These are phyloP conservation scores for Xanthoparmelia taractica DNA, from an alignment of 495 filamentous ascomycete genomes.

Conservation along the genomic window DNA sequence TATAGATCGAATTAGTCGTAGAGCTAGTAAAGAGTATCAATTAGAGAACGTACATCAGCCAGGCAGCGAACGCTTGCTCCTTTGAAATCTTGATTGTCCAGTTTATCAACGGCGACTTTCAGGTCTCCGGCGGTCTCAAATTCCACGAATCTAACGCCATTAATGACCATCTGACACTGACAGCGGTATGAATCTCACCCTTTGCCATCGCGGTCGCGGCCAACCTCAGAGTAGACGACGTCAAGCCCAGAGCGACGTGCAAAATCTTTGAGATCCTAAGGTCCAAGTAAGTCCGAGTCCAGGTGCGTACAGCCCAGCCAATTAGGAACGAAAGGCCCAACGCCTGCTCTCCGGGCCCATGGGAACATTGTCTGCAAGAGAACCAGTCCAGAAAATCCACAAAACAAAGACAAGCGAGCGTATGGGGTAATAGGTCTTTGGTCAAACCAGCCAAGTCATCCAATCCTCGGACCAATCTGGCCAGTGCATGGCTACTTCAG, in stretches of 20 bases:
- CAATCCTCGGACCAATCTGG: conserved; percentile 7
- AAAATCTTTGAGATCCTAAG: conserved; percentile 99
- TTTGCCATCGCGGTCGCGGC: conserved; percentile 84
- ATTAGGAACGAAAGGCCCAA: conserved; percentile 31
- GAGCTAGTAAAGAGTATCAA: conserved; percentile 20
- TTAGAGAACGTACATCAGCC: conserved; percentile 62
- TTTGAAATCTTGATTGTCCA: conserved; percentile 89
- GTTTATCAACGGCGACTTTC: conserved; percentile 82
- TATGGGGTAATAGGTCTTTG: not conserved
- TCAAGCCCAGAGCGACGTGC: conserved; percentile 93
- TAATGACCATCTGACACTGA: conserved; percentile 20
- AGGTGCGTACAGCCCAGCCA: conserved; percentile 29
- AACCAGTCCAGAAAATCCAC: conserved; percentile 10
- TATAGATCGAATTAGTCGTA: conserved; percentile 43
- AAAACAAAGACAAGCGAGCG: conserved; percentile 13
- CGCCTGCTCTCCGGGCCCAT: conserved; percentile 23
- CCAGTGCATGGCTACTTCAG: conserved; percentile 5
- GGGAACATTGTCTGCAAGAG: conserved; percentile 21
- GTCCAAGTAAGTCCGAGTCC: conserved; percentile 53
- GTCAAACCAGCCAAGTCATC: conserved; percentile 6
- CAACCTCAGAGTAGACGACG: conserved; percentile 96
- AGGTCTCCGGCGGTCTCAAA: conserved; percentile 90
- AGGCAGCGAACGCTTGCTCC: conserved; percentile 72
- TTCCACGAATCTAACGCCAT: conserved; percentile 75
- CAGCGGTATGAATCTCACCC: conserved; percentile 55